Conservation (phyloP, 2,329 filamentous ascomycete genomes). For the Pezicula neosporulosa region DNA sequence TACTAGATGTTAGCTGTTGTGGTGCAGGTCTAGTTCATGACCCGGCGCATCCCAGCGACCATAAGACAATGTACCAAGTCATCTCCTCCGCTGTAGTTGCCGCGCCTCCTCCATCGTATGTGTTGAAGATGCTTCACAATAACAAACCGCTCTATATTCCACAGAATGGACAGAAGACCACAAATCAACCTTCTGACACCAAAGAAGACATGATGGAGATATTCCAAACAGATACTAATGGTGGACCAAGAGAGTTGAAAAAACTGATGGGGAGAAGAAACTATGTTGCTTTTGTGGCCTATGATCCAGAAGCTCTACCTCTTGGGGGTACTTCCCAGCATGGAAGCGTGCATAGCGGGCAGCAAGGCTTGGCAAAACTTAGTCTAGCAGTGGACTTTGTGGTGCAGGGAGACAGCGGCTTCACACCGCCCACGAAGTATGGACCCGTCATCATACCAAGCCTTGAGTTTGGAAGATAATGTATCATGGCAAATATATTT, state of each 20-base stretch:
- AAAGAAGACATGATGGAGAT: slow-evolving; percentile 99
- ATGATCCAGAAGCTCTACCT: slow-evolving; percentile 70
- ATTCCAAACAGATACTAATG: slow-evolving; percentile 89
- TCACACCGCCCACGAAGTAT: slow-evolving; percentile 85
- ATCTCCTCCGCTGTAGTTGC: slow-evolving; percentile 93
- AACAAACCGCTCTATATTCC: slow-evolving; percentile 91
- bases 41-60: slow-evolving; percentile 82
- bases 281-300: slow-evolving; percentile 90
- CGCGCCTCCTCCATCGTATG: slow-evolving; percentile 77
- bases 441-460: slow-evolving; percentile 93
- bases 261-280: slow-evolving; percentile 92
- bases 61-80: slow-evolving; percentile 99
- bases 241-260: slow-evolving; percentile 77
- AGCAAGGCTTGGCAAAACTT: slow-evolving; percentile 57
- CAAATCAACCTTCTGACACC: slow-evolving; percentile 76
- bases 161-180: slow-evolving; percentile 77
- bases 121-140: slow-evolving; percentile 93
- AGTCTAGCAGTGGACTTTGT: slow-evolving; percentile 95
- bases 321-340: slow-evolving; percentile 20
- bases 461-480: slow-evolving; percentile 67
- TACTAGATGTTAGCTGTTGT: slow-evolving; percentile 75
- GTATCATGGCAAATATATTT: slow-evolving; percentile 1
- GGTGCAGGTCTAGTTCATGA: slow-evolving; percentile 94
- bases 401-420: slow-evolving; percentile 85
- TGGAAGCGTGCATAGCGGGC: slow-evolving; percentile 28